Evolutionary conservation across 2,329 filamentous ascomycete species (phyloP), one percentile per base, ranked within the genome.

Genomic region (Phoma sp.): DNA sequence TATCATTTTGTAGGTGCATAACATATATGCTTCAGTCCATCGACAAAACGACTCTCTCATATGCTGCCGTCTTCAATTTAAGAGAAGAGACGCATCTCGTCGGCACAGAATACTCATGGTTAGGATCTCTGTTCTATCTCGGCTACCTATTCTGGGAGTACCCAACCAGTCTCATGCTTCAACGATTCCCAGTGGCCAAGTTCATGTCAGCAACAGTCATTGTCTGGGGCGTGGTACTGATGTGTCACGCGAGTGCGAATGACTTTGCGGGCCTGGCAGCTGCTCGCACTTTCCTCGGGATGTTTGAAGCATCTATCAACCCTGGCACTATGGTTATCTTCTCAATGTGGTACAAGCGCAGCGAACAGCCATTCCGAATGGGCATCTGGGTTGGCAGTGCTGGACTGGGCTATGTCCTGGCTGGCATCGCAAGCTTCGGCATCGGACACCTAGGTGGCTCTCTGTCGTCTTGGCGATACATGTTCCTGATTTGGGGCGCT

Each of bases 1-100:
- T 29, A 29, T 29, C 9, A 29, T 2, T 9, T 7, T 3, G 27
- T 29, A 7, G 27, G 9, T 29, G 27, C 55, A 59, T 81, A 37
- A 84, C 81, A 0, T 86, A 86, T 62, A 81, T 81, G 73, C 67
- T 86, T 57, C 84, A 85, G 62, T 86, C 86, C 52, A 83, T 86
- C 77, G 84, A 87, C 68, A 87, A 87, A 65, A 80, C 79, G 0
- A 65, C 67, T n/a, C 43, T 69, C 58, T 58, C 69, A 43, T 55
- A 81, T 79, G 83, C 84, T 0, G 76, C 82, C 4, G 82, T 86
- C 0, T 86, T 86, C 59, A 83, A 33, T 79, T 75, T 4, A 82
- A 53, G 61, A 24, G 48, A 61, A 18, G 64, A 68, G 37, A 66
- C 51, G 52, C 42, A 55, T 7, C 27, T 51, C 14, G 13, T 47